Conservation (phyloP, 2,329 filamentous ascomycete genomes). For the Aspergillus sp. region DNA sequence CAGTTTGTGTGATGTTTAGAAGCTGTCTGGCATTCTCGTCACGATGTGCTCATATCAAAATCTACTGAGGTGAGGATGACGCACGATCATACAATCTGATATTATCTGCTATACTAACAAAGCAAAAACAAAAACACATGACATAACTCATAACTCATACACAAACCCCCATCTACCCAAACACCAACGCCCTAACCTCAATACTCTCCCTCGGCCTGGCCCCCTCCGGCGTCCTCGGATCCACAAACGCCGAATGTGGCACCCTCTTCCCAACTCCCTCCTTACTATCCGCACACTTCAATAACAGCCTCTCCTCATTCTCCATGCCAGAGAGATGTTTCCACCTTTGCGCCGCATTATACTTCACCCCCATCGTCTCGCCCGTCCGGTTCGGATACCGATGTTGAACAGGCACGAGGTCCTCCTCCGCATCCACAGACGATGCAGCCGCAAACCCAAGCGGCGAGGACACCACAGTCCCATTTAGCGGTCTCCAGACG, state of each 20-base stretch:
- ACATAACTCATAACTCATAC: background rate
- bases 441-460: slow-evolving; percentile 55
- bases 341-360: slow-evolving; percentile 64
- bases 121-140: background rate
- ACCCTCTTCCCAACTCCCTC: slow-evolving; percentile 40
- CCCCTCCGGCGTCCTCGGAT: slow-evolving; percentile 65
- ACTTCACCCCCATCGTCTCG: slow-evolving; percentile 66
- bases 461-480: slow-evolving; percentile 52
- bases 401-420: slow-evolving; percentile 69
- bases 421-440: slow-evolving; percentile 50
- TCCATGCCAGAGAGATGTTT: slow-evolving; percentile 77
- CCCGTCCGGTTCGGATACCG: slow-evolving; percentile 67
- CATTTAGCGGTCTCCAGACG: slow-evolving; percentile 70
- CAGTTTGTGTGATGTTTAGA: background rate
- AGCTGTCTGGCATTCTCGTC: too few species aligned
- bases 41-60: too few species aligned
- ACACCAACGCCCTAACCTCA: slow-evolving; percentile 80
- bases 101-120: background rate
- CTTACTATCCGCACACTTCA: slow-evolving; percentile 75
- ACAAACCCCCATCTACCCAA: slow-evolving; percentile 47
- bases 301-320: slow-evolving; percentile 64
- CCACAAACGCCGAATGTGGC: slow-evolving; percentile 74
- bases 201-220: slow-evolving; percentile 79
- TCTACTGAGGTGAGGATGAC: background rate
- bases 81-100: background rate